Base-by-base conservation (phyloP, 352 stramenopile species). In the Phytophthora boehmeriae region DNA sequence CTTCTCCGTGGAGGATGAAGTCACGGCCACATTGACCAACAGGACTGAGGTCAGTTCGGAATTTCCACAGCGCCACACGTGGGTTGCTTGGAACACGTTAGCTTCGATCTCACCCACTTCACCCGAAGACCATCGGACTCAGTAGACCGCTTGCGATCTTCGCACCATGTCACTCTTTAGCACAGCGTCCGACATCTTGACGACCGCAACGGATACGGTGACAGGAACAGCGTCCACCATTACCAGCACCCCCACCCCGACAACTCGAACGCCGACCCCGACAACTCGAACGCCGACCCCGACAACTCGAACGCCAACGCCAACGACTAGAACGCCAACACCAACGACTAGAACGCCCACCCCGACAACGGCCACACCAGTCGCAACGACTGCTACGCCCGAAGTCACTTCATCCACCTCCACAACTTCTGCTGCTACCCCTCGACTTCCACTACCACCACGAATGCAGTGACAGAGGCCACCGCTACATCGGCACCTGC, bases 21-120 rank as follows among this genome's bases (percentile, higher is more conserved):
- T 30, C 25, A 30, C 6, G 3, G 25, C 25, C 3, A 30, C 6
- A 6, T 6, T 30, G 6, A 30, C 3, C 25, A 30, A 30, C 3
- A 30, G 3, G 25, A n/a, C 25, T 30, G 4, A 56, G 51, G 50
- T 41, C 64, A 71, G 45, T 71, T 71, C 46, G 51, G 51, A 64
- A 60, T 48, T 25, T 17, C 16, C 28, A 60, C 34, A 28, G 10
- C 34, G 64, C 27, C 58, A 64, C 52, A 68, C 46, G n/a, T n/a
- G n/a, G 55, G 47, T 22, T 38, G 22, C 39, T 27, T 30, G 19
- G 30, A 36, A 27, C 36, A 39, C 34, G 25, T 30, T 30, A 11
- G 14, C 34, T n/a, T 16, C n/a, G 38, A 8, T 20, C 38, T 22
- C 13, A 44, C 9, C 16, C 34, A 5, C 34, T 38, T 5, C 45